These are phyloP conservation scores for Protomyces arabidopsidicola DNA, from an alignment of 1,139 yeast species.

Conservation along the genomic window DNA sequence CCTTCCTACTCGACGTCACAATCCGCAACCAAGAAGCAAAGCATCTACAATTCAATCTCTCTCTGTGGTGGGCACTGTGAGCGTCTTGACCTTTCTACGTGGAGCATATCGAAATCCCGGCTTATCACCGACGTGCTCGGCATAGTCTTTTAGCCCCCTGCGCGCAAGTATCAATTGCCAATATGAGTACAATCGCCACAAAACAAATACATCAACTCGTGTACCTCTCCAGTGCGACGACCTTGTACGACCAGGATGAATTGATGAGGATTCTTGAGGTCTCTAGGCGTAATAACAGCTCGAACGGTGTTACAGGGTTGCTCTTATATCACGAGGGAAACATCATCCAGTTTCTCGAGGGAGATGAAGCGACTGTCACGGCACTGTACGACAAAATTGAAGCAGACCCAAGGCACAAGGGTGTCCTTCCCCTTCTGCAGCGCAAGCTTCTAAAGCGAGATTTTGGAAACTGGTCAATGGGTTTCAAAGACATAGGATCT, in stretches of 20 bases:
- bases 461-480: slow-evolving; percentile 23
- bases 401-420: slow-evolving; percentile 17
- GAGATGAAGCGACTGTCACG: slow-evolving; percentile 1
- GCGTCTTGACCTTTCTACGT: no score
- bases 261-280: slow-evolving; percentile 3
- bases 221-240: slow-evolving; percentile 17
- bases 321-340: slow-evolving; percentile 24
- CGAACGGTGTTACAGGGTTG: slow-evolving; percentile 11
- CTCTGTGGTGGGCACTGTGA: no score
- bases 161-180: background rate
- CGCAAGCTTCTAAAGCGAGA: slow-evolving; percentile 8
- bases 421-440: slow-evolving; percentile 16
- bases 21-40: no score
- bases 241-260: slow-evolving; percentile 3
- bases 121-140: no score
- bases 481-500: slow-evolving; percentile 11
- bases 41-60: no score
- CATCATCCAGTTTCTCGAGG: slow-evolving; percentile 21
- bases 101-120: no score
- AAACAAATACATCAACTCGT: slow-evolving; percentile 1
- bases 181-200: background rate
- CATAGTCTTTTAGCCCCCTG: no score
- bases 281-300: slow-evolving; percentile 17
- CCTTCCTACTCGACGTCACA: no score
- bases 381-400: slow-evolving; percentile 15